Percentiles rank a stretch among this genome's conserved stretches.
Conservation (phyloP, 2,329 filamentous ascomycete species). For the Phyllosticta ampelicida region DNA sequence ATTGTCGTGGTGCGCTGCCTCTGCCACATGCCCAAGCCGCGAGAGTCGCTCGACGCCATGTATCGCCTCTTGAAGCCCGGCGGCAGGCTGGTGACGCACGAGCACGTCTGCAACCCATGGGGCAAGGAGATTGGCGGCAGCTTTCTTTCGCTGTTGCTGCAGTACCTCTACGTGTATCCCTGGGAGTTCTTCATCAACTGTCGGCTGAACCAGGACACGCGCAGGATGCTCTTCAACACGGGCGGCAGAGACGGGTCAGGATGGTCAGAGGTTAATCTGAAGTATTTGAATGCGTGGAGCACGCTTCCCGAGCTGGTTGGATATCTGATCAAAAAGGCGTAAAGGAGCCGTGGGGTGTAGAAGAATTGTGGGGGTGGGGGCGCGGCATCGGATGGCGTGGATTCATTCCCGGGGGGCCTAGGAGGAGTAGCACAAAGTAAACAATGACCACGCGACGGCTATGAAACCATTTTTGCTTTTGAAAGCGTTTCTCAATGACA, state of each 20-base stretch:
- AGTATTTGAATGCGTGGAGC: constrained; percentile 23
- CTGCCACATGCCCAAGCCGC: constrained; percentile 42
- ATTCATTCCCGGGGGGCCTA: background rate
- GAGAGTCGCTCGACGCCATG: constrained; percentile 35
- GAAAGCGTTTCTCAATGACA: background rate
- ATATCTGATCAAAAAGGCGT: constrained; percentile 24
- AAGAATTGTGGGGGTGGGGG: background rate
- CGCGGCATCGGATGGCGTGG: background rate
- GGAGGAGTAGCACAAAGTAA: too few relatives aligned
- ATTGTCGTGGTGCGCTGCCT: constrained; percentile 45
- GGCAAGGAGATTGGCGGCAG: constrained; percentile 26
- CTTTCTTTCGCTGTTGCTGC: constrained; percentile 33
- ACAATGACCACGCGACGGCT: background rate
- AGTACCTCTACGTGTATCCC: constrained; percentile 34
- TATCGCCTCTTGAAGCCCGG: constrained; percentile 44
- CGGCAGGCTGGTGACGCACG: constrained; percentile 43
- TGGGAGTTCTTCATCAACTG: constrained; percentile 46
- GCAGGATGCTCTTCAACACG: constrained; percentile 30
- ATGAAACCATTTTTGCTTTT: background rate
- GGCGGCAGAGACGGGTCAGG: constrained; percentile 24
- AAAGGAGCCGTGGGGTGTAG: background rate
- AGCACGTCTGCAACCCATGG: constrained; percentile 47
- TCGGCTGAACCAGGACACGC: constrained; percentile 40
- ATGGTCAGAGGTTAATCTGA: constrained; percentile 41
- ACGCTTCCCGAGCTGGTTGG: constrained; percentile 27